These are phyloP conservation scores for Paecilomyces dactylethromorphus DNA, from an alignment of 2,329 filamentous ascomycete species.

Conservation along the genomic window DNA sequence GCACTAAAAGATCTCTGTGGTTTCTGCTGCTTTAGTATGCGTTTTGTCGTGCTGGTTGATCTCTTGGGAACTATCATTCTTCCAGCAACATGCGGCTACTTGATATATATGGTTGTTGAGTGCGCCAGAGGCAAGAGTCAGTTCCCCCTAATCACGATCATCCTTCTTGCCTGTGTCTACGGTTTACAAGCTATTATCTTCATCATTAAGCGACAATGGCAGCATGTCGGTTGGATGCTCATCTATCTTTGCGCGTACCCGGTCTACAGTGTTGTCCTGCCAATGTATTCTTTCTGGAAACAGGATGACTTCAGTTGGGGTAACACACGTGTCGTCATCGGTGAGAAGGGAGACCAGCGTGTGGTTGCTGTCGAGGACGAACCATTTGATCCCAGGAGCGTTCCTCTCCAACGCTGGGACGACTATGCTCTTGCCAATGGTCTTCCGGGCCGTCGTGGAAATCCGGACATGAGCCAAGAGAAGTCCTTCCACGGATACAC, in stretches of 20 bases:
- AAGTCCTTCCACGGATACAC: constrained; percentile 56
- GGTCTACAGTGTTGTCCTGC: constrained; percentile 84
- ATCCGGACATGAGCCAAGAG: constrained; percentile 56
- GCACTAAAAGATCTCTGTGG: constrained; percentile 90
- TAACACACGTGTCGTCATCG: constrained; percentile 95
- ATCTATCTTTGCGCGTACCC: constrained; percentile 96
- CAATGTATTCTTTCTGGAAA: constrained; percentile 98
- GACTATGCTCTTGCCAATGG: constrained; percentile 85
- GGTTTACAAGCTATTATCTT: constrained; percentile 95
- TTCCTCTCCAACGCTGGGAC: constrained; percentile 94
- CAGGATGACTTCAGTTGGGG: constrained; percentile 99
- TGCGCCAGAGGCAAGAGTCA: constrained; percentile 63
- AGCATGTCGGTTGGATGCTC: constrained; percentile 98
- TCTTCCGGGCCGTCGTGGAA: constrained; percentile 82
- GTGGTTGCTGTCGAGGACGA: constrained; percentile 80
- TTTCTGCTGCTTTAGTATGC: constrained; percentile 98
- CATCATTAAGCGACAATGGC: constrained; percentile 94
- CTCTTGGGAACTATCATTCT: constrained; percentile 87
- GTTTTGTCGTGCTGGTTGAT: constrained; percentile 92
- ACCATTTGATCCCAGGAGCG: constrained; percentile 81
- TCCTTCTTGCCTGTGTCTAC: constrained; percentile 86
- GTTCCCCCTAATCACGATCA: constrained; percentile 79
- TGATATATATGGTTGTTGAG: constrained; percentile 79
- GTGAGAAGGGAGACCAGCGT: constrained; percentile 85
- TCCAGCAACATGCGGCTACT: constrained; percentile 78